Base-by-base conservation (phyloP, 2,329 filamentous ascomycete species). In the Colletotrichum neosansevieriae region DNA sequence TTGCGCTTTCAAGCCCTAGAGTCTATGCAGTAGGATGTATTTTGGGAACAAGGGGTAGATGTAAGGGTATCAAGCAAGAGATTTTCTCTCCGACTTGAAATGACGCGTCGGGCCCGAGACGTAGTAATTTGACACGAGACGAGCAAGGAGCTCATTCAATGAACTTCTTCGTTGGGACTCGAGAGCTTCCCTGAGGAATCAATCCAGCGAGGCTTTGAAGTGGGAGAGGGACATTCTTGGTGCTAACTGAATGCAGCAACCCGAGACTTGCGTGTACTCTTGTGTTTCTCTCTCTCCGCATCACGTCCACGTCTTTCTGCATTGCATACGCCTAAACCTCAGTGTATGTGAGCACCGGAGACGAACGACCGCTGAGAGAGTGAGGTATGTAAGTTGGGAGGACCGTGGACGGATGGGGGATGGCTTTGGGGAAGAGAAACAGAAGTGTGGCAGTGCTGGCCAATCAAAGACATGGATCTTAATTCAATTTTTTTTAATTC, bases 221-320 rank as follows among this genome's bases (percentile, higher is more conserved):
- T 24, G 24, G 24, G 24, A 29, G 29, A 59, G 62, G 54, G 61
- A 38, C 11, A 1, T 12, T 13, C 24, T 21, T 34, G 42, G 53
- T 51, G 57, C 66, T 69, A 61, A 40, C 66, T 67, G 13, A 24
- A 66, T 69, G 56, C 54, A 67, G 66, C 61, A 69, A 61, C n/a
- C 66, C 66, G 66, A 69, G 56, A 60, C 13, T 17, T 36, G 49
- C 2, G 36, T 53, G n/a, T 53, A 13, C 9, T 59, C 13, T 32
- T n/a, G n/a, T 21, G 29, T 32, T 9, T 21, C 24, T 47, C 32
- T 36, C 59, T 21, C 29, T 58, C 32, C 29, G 12, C 47, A 32
- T 50, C 1, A 29, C 4, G 29, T 29, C 29, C 29, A 29, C 29
- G 29, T 38, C 36, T 38, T 7, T 38, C 36, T 38, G 32, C 29